Base-by-base conservation (phyloP, 768 basidiomycete species). In the Podaxis sp. region DNA sequence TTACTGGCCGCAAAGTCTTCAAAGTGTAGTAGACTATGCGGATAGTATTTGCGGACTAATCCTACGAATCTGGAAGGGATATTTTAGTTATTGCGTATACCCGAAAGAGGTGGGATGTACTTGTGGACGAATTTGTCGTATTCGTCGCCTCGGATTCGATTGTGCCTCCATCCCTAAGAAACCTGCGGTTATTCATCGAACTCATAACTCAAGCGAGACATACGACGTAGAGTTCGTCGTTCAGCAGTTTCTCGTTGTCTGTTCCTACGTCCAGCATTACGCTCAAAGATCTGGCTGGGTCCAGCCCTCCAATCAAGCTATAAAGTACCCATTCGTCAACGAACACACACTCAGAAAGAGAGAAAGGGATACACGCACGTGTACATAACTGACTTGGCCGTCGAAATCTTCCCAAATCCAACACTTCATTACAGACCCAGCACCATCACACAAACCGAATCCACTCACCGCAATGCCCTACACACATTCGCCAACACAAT, bases 1-100 rank as follows among this genome's bases (percentile, higher is more conserved):
- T 93, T 93, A 28, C 80, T 79, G 2, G 90, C 85, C 3, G 91
- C 91, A 62, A 93, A 93, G 66, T 94, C 91, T 68, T 95, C 92
- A 58, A 94, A 93, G 69, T 95, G 92, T 3, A 91, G 74, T 3
- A 93, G 77, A 67, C 80, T 76, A 25, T 79, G 75, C 0, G 89
- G 88, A 63, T 82, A 80, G 68, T 92, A 71, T 69, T 91, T 92
- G 50, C 86, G 80, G 5, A 93, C 85, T 10, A 93, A 77, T 64
- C 88, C 86, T 2, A 93, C 84, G 66, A 94, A 91, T 65, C 88
- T 89, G 62, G 18, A 48, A 53, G 23, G 10, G 7, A 48, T 40
- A 28, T n/a, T 36, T 6, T 2, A 37, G 16, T 5, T 3, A 32
- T 3, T 3, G 10, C 32, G 28, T 38, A 32, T 32, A 32, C 48